These are phyloP conservation scores for Cladosporium oxysporum DNA, from an alignment of 2,329 filamentous ascomycete genomes.

Conservation along the genomic window DNA sequence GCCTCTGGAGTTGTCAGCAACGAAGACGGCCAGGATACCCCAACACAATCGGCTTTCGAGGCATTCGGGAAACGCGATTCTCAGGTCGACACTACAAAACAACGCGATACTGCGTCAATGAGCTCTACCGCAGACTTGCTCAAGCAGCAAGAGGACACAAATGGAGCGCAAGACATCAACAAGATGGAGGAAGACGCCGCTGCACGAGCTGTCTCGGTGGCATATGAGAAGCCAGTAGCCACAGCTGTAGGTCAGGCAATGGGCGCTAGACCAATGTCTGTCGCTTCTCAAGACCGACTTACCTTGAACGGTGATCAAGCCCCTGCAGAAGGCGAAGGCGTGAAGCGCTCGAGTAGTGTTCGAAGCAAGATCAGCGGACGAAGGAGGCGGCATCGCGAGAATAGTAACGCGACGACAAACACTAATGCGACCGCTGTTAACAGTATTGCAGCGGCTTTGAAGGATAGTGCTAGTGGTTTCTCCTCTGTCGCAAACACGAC, in stretches of 20 bases:
- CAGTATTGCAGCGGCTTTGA: slow-evolving; percentile 71
- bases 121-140: slow-evolving; percentile 60
- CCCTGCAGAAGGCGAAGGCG: slow-evolving; percentile 57
- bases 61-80: slow-evolving; percentile 83
- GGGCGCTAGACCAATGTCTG: slow-evolving; percentile 41
- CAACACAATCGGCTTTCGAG: slow-evolving; percentile 71
- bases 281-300: slow-evolving; percentile 40
- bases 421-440: slow-evolving; percentile 59
- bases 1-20: slow-evolving; percentile 39
- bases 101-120: slow-evolving; percentile 53
- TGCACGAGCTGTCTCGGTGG: slow-evolving; percentile 61
- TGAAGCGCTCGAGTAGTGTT: slow-evolving; percentile 57
- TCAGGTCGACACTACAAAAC: slow-evolving; percentile 74
- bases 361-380: slow-evolving; percentile 55
- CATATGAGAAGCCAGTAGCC: slow-evolving; percentile 52
- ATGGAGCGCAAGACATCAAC: slow-evolving; percentile 55
- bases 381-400: slow-evolving; percentile 71
- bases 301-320: slow-evolving; percentile 53
- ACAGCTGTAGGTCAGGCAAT: slow-evolving; percentile 36
- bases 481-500: slow-evolving; percentile 57
- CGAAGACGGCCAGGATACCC: slow-evolving; percentile 54
- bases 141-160: slow-evolving; percentile 47
- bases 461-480: slow-evolving; percentile 69
- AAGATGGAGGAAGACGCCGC: slow-evolving; percentile 61
- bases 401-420: slow-evolving; percentile 66